These are phyloP conservation scores for Fusarium falciforme DNA, from an alignment of 2,329 filamentous ascomycete species.

Conservation along the genomic window DNA sequence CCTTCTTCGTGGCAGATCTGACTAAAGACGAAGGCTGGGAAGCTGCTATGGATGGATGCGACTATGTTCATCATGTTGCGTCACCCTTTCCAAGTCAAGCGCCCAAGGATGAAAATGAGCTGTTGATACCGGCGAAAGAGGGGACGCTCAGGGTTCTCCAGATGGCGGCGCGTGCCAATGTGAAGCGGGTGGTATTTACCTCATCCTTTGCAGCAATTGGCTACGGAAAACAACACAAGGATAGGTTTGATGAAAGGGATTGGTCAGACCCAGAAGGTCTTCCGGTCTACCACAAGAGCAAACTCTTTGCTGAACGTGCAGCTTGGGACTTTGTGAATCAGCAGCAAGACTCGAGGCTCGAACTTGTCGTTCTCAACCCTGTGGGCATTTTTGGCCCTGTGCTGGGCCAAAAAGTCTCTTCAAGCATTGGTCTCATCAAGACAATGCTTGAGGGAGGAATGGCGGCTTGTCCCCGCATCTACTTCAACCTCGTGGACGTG, in stretches of 20 bases:
- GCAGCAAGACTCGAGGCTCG: not conserved
- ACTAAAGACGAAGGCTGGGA: not conserved
- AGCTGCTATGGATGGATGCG: not conserved
- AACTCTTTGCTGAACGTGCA: conserved; percentile 6
- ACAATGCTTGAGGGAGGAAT: not conserved
- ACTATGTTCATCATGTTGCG: not conserved
- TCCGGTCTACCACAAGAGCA: conserved; percentile 8
- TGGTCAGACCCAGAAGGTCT: conserved; percentile 4
- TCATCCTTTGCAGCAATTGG: not conserved
- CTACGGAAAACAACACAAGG: not conserved
- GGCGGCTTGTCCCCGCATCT: conserved; percentile 2
- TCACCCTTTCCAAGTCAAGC: not conserved
- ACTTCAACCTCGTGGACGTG: conserved; percentile 5
- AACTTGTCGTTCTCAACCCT: not conserved
- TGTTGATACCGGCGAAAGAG: not conserved
- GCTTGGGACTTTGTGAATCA: conserved; percentile 4
- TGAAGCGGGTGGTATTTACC: not conserved
- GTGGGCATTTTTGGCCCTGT: conserved; percentile 1
- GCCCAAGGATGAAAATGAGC: not conserved
- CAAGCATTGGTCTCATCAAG: conserved; percentile 3
- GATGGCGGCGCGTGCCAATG: not conserved
- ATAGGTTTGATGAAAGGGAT: not conserved
- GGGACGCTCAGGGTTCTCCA: not conserved
- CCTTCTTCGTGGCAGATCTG: not conserved
- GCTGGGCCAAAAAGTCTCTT: not conserved